These are phyloP conservation scores for Dothideomycetes sp. DNA, from an alignment of 2,329 filamentous ascomycete species.

Conservation along the genomic window DNA sequence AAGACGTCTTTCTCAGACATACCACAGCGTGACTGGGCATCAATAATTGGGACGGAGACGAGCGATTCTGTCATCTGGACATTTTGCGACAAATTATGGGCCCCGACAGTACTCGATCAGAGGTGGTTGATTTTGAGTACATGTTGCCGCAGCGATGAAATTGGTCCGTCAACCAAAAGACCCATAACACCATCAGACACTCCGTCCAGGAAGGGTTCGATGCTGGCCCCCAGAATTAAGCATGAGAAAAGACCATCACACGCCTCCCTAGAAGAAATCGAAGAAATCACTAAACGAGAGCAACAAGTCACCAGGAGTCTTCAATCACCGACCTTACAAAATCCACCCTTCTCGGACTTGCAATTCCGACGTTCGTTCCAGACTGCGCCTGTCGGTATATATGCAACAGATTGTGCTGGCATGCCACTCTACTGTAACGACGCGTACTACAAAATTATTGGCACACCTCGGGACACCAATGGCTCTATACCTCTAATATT, in stretches of 20 bases:
- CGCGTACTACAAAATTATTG: background rate
- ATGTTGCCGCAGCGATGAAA: background rate
- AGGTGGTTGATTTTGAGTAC: background rate
- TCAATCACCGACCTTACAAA: background rate
- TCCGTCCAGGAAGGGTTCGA: background rate
- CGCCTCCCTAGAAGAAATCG: background rate
- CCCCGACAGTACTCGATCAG: background rate
- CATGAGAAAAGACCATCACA: background rate
- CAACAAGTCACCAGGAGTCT: background rate
- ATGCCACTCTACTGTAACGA: background rate
- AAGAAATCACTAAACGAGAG: background rate
- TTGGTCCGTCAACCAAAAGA: background rate
- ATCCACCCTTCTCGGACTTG: background rate
- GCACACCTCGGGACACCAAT: background rate
- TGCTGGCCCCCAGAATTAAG: background rate
- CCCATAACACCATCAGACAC: background rate
- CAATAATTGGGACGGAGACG: background rate
- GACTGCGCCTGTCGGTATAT: background rate
- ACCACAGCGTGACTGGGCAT: background rate
- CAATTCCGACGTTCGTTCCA: background rate
- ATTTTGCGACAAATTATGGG: background rate
- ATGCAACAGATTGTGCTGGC: background rate
- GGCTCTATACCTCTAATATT: background rate
- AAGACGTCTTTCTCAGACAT: background rate
- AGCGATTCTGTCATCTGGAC: background rate